Evolutionary conservation across 1,139 yeast genomes (phyloP).

Genomic region (Meyerozyma sp.): DNA sequence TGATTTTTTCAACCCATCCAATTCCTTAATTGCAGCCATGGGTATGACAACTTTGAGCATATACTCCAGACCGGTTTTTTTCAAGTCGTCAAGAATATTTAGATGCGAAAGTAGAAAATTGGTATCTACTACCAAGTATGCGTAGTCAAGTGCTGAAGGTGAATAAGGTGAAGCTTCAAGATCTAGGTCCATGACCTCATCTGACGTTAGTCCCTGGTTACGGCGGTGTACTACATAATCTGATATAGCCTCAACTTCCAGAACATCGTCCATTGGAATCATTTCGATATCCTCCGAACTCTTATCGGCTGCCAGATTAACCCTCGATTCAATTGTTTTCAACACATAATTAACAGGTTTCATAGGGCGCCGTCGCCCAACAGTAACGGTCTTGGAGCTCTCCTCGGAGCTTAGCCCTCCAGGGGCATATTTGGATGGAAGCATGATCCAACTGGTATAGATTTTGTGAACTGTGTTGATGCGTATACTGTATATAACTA

Average conservation of each 20-base stretch:
- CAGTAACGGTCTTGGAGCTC: conserved; percentile 25
- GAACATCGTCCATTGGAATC: conserved; percentile 44
- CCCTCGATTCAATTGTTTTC: conserved; percentile 27
- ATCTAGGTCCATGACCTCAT: background rate
- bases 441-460: conserved; percentile 4
- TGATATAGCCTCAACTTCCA: conserved; percentile 42
- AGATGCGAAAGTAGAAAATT: conserved; percentile 70
- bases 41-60: conserved; percentile 62
- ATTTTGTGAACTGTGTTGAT: background rate
- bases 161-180: background rate
- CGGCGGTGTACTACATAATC: conserved; percentile 23
- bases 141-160: background rate
- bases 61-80: conserved; percentile 31
- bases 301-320: conserved; percentile 21
- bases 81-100: conserved; percentile 46
- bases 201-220: background rate
- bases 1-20: conserved; percentile 70
- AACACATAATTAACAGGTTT: conserved; percentile 22
- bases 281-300: conserved; percentile 38
- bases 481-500: conserved; percentile 7
- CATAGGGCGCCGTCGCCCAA: conserved; percentile 17
- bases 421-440: conserved; percentile 45
- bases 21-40: conserved; percentile 60
- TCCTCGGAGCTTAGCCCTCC: conserved; percentile 31
- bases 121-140: conserved; percentile 61